phyloP scores from a whole-genome alignment of 2,329 filamentous ascomycete genomes.

The Curvularia sp. region DNA sequence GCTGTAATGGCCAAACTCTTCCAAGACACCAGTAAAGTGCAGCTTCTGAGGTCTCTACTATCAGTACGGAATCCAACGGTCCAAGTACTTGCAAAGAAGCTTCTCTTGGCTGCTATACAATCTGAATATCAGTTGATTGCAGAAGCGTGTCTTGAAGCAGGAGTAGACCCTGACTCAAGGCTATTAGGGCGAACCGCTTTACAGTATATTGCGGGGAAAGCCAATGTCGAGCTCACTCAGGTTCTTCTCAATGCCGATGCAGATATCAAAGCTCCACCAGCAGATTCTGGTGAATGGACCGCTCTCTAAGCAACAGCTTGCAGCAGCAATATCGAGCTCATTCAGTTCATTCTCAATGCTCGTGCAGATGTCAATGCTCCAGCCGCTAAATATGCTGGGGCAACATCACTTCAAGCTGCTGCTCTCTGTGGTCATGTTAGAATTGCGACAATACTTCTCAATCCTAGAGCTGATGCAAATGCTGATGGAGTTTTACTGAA shows the following conservation, averaged over 20 bases:
- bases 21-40: too few relatives aligned
- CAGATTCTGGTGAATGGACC: neutral
- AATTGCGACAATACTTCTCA: neutral
- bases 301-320: neutral
- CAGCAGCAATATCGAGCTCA: neutral
- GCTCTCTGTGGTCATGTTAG: neutral
- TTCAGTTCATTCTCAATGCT: neutral
- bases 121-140: neutral
- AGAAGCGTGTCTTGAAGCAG: neutral
- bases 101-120: constrained; percentile 1
- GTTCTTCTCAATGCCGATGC: neutral
- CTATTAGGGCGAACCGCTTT: constrained; percentile 1
- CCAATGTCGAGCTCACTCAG: neutral
- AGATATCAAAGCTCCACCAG: neutral
- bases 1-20: too few relatives aligned
- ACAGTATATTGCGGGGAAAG: neutral
- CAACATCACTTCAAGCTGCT: neutral
- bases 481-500: neutral
- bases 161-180: neutral
- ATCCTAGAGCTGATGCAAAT: neutral
- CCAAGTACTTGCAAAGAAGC: neutral
- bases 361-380: neutral
- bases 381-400: constrained; percentile 20
- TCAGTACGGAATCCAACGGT: too few relatives aligned
- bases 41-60: too few relatives aligned